These are phyloP conservation scores for Coccomyxa sp. DNA, from an alignment of 139 green algal species.

Conservation along the genomic window DNA sequence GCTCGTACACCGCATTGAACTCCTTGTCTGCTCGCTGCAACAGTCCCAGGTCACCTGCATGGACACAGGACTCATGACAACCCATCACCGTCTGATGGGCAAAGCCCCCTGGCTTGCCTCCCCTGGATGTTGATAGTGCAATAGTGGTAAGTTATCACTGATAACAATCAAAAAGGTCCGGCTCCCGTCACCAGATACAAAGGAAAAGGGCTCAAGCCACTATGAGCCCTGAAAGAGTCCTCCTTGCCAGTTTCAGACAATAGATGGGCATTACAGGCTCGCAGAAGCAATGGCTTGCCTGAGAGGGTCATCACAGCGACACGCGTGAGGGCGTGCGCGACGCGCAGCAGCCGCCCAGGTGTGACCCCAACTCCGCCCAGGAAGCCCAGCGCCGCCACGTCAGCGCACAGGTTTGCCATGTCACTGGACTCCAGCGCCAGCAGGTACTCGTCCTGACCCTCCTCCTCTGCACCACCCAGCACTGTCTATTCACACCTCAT, in stretches of 20 bases:
- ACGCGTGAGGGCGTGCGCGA: constrained; percentile 51
- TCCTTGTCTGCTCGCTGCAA: constrained; percentile 12
- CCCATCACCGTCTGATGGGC: not conserved
- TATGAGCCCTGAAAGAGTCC: not conserved
- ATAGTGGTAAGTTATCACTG: not conserved
- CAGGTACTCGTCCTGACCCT: constrained; percentile 28
- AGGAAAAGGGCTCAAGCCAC: not conserved
- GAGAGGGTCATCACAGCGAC: constrained; percentile 47
- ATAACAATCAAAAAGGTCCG: too few relatives aligned
- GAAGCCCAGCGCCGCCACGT: constrained; percentile 61
- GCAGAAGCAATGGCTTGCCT: constrained; percentile 7
- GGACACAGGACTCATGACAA: not conserved
- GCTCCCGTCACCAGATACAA: too few relatives aligned
- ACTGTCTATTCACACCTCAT: too few relatives aligned
- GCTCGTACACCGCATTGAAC: constrained; percentile 36
- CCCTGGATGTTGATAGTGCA: not conserved
- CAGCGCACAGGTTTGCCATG: constrained; percentile 51
- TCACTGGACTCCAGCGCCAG: constrained; percentile 64
- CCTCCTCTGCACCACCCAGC: constrained; percentile 4
- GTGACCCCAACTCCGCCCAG: constrained; percentile 31
- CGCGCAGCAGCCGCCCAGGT: constrained; percentile 48
- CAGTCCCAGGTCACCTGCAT: not conserved
- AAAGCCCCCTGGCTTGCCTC: not conserved
- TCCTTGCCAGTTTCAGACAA: constrained; percentile 8
- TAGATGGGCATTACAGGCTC: not conserved